Base-by-base conservation (phyloP, 2,329 filamentous ascomycete species). In the Arachnopeziza araneosa region DNA sequence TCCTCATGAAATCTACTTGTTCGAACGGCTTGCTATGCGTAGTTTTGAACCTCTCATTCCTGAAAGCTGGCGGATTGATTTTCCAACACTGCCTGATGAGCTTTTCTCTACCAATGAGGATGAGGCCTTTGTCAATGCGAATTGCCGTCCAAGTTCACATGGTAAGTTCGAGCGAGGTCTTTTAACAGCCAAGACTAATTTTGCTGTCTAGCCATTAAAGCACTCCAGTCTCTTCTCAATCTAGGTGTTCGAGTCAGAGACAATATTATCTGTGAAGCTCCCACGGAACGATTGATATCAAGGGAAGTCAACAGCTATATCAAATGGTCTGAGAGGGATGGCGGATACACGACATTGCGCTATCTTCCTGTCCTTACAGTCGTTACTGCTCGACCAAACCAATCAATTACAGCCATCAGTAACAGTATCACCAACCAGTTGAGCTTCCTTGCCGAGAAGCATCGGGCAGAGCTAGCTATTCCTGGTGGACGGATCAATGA, bases 321-420 rank as follows among this genome's bases (percentile, higher is more conserved):
- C 24, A 70, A 66, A 55, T 74, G 70, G 71, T 64, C 71, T 22
- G 69, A 74, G 48, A 64, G 57, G n/a, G 72, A 74, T 62, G 72
- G 71, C 8, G 70, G 67, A 4, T 73, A 66, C 48, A 10, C 57
- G 19, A 67, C 65, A 24, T 64, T 63, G 49, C 66, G 67, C 22
- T 71, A 70, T 61, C 62, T 72, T 24, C 72, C 72, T 14, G 65
- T 72, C 54, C 59, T 70, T 24, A 59, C 57, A 22, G 56, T 69
- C 12, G 63, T 69, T 56, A 58, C 62, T 30, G 64, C 61, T 19
- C 51, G 55, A 1, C 61, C 66, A 14, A 54, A 57, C 10, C 59
- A 72, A 52, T 52, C 60, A 12, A 63, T 61, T 14, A 61, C 61
- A n/a, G 48, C 61, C 9, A 60, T 69, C 57, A 61, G 60, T 50